Evolutionary conservation across 176 grass and related monocot species (phyloP).

Genomic region (Triticum timopheevii): DNA sequence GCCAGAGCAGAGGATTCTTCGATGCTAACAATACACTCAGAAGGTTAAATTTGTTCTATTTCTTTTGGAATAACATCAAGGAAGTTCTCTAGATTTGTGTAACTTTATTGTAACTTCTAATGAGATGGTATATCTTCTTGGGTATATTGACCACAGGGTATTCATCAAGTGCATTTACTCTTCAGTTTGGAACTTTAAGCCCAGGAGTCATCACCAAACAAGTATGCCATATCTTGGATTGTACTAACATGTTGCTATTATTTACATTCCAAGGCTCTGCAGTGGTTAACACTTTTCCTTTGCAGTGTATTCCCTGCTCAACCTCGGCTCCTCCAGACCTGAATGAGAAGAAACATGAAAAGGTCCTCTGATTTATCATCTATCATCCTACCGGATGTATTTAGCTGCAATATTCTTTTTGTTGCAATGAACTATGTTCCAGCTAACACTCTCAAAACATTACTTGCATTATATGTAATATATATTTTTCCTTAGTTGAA

Average conservation of each 20-base stretch:
- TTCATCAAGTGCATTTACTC: conserved; percentile 30
- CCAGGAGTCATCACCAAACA: conserved; percentile 32
- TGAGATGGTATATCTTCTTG: conserved; percentile 10
- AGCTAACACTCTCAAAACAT: neutral
- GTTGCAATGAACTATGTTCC: neutral
- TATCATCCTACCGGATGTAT: neutral
- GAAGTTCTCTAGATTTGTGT: neutral
- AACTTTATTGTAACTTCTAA: neutral
- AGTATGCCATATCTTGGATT: conserved; percentile 18
- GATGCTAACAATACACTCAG: conserved; percentile 2
- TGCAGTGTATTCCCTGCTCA: conserved; percentile 17
- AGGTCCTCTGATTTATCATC: neutral
- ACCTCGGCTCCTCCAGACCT: conserved; percentile 6
- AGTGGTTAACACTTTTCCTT: conserved; percentile 17
- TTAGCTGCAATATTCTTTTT: neutral
- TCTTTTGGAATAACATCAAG: neutral
- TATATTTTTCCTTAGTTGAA: neutral
- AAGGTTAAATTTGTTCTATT: conserved; percentile 28
- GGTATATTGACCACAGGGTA: conserved; percentile 19
- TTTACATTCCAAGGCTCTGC: neutral
- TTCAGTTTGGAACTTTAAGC: conserved; percentile 47
- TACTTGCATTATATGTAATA: neutral
- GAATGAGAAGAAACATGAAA: conserved; percentile 9
- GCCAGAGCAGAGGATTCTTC: neutral
- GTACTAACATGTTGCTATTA: neutral